Conservation (phyloP, 768 basidiomycete species). For the Lactarius tabidus region DNA sequence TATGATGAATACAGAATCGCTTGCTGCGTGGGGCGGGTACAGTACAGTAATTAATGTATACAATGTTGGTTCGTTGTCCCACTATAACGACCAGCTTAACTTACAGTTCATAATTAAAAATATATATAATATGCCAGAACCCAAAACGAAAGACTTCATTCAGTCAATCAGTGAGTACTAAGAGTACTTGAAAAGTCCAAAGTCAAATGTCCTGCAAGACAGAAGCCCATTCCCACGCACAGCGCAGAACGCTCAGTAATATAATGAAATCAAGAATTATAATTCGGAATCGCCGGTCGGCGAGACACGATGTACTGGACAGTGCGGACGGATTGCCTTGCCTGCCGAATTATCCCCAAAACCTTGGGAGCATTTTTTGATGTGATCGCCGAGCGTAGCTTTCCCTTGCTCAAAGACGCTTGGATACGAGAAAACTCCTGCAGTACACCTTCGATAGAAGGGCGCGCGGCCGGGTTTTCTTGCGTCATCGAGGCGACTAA, state of each 20-base stretch:
- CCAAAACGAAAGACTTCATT: background rate
- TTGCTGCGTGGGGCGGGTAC: no score
- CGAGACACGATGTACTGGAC: background rate
- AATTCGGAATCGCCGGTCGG: conserved; percentile 3
- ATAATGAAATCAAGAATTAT: background rate
- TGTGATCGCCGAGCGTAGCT: conserved; percentile 11
- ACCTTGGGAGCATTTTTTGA: conserved; percentile 2
- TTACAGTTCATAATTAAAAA: no score
- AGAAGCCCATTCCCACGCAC: background rate
- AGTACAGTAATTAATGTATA: no score
- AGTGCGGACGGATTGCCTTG: conserved; percentile 7
- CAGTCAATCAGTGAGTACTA: no score
- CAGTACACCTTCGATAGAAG: conserved; percentile 25
- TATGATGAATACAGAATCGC: no score
- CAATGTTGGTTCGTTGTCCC: no score
- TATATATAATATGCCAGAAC: background rate
- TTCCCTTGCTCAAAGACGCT: background rate
- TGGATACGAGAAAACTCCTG: conserved; percentile 2
- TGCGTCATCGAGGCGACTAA: conserved; percentile 31
- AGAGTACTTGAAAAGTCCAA: background rate
- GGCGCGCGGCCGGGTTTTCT: conserved; percentile 29
- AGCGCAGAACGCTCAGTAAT: no score
- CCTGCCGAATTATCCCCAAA: background rate
- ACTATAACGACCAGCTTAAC: no score
- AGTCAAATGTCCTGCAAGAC: background rate